Evolutionary conservation across 2,329 filamentous ascomycete species (phyloP), one percentile per base, ranked within the genome.

Genomic region (Beauveria pseudobassiana): DNA sequence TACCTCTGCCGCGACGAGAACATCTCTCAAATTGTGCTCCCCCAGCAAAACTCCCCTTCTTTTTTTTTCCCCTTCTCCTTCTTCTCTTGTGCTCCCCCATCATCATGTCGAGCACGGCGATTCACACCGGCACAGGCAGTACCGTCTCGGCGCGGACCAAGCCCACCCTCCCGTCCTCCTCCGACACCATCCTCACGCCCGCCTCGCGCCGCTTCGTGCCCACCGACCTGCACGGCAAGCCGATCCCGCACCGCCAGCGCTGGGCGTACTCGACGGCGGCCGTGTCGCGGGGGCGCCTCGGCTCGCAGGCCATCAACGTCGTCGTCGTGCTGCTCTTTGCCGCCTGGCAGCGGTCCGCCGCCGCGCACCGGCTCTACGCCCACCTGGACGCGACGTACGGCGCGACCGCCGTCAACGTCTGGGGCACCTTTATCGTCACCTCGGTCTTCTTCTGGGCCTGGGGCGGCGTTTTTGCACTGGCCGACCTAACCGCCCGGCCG

Each of bases 361-460:
- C 55, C 5, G 64, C 62, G 26, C 62, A 53, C 56, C 52, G 49
- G 22, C 55, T 65, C 6, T 63, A 64, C 55, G 51, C 58, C 3
- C 26, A 59, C 46, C 59, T 68, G 20, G 63, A 65, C 43, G 24
- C 38, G n/a, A 40, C 16, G n/a, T 66, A 71, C 53, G 66, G 66
- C 8, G 66, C 69, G 3, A 62, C 66, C 42, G 60, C 62, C 38
- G 65, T 77, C 56, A 74, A 78, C 61, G 68, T 77, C 61, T 69
- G 67, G 58, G 76, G 75, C 28, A 72, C 72, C 4, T 65, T 74
- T 14, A 22, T 71, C 51, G 65, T 76, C 57, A 76, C 77, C 45
- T n/a, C 74, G 14, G 12, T 77, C 60, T 73, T 71, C 68, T 77
- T 76, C 67, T 78, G 75, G 76, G 38, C 72, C n/a, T 73, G 72